Percentiles rank a stretch among this genome's conserved stretches.
phyloP scores from a whole-genome alignment of 2,329 filamentous ascomycete species.

The Epicoccum sorghinum region DNA sequence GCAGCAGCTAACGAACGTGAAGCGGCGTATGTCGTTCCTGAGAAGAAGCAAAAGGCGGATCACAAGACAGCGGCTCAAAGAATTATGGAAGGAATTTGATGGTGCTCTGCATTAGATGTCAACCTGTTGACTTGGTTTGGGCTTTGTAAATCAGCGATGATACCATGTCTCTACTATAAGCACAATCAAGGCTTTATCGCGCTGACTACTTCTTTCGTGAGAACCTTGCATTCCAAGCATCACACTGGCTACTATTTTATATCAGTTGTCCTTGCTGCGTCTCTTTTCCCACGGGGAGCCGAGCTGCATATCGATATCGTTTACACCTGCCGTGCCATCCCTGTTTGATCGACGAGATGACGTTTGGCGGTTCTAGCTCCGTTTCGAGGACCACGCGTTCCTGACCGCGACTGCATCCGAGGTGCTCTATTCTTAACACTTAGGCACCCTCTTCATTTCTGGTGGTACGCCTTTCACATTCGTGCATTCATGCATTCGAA shows the following conservation, averaged over 20 bases:
- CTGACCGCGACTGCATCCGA: slow-evolving; percentile 16
- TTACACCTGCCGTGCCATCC: slow-evolving; percentile 13
- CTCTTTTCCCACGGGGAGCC: background rate
- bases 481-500: slow-evolving; percentile 10
- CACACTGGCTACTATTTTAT: background rate
- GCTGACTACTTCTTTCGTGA: too few relatives aligned
- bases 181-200: too few relatives aligned
- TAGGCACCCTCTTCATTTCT: slow-evolving; percentile 2
- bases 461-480: slow-evolving; percentile 6
- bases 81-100: slow-evolving; percentile 17
- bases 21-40: slow-evolving; percentile 7
- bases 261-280: background rate
- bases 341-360: slow-evolving; percentile 29
- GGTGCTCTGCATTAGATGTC: background rate
- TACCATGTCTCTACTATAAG: background rate
- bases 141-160: background rate
- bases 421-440: slow-evolving; percentile 8
- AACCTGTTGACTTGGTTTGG: background rate
- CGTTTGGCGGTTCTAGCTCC: slow-evolving; percentile 24
- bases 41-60: slow-evolving; percentile 10
- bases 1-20: slow-evolving; percentile 14
- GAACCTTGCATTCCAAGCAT: background rate
- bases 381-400: slow-evolving; percentile 27
- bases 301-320: slow-evolving; percentile 13
- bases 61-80: slow-evolving; percentile 15